These are phyloP conservation scores for Chlorella variabilis DNA, from an alignment of 163 green algal species.

Conservation along the genomic window DNA sequence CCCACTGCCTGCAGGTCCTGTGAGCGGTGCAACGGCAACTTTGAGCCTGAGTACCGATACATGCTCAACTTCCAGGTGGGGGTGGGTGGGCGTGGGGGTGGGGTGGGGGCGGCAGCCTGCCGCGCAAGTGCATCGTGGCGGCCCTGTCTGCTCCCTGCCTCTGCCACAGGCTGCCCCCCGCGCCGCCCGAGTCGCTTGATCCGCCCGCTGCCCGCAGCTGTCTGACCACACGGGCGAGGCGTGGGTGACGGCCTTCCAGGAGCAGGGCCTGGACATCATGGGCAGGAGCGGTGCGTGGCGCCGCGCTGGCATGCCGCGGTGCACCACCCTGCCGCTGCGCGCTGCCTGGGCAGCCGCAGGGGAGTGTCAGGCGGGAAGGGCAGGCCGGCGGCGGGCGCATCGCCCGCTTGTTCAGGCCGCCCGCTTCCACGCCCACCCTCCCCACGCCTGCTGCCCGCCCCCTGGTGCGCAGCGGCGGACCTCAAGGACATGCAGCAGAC, in stretches of 20 bases:
- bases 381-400: no score
- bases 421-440: no score
- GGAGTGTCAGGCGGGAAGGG: no score
- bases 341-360: background rate
- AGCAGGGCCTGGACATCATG: conserved; percentile 73
- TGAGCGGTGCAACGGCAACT: conserved; percentile 56
- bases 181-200: no score
- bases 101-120: no score
- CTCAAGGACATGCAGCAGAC: conserved; percentile 18
- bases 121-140: no score
- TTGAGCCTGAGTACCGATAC: conserved; percentile 78
- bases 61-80: conserved; percentile 62
- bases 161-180: no score
- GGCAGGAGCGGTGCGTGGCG: conserved; percentile 34
- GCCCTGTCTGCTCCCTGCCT: background rate
- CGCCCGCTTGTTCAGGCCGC: no score
- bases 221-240: conserved; percentile 83
- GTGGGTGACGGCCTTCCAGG: conserved; percentile 88
- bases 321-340: background rate
- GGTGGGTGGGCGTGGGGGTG: background rate
- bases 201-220: conserved; percentile 23
- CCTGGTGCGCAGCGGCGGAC: conserved; percentile 1
- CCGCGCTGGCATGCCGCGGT: background rate
- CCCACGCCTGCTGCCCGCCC: no score
- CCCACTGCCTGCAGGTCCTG: conserved; percentile 49